These are phyloP conservation scores for Calocera cornea DNA, from an alignment of 768 basidiomycete genomes.

Conservation along the genomic window DNA sequence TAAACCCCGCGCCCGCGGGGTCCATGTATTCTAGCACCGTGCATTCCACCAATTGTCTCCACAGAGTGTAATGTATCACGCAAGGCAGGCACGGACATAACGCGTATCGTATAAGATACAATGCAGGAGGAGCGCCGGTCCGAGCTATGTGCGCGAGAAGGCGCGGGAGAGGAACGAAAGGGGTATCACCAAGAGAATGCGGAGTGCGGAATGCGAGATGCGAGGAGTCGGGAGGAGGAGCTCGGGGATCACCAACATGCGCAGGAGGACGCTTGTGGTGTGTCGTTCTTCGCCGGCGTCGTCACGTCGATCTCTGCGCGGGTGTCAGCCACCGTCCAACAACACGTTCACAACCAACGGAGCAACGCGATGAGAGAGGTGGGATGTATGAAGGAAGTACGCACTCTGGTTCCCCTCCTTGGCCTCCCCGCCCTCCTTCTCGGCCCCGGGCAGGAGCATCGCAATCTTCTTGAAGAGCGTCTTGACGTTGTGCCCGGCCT, in stretches of 20 bases:
- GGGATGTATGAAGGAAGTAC: conserved; percentile 11
- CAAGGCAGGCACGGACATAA: neutral
- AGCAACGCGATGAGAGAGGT: neutral
- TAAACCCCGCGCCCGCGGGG: neutral
- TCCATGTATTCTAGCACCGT: no score
- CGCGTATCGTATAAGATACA: neutral
- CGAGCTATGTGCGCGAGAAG: neutral
- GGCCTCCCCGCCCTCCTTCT: conserved; percentile 42
- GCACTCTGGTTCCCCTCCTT: conserved; percentile 25
- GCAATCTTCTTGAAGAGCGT: conserved; percentile 99
- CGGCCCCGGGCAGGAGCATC: conserved; percentile 92
- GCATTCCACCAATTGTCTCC: no score
- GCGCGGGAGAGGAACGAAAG: neutral
- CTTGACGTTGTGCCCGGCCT: conserved; percentile 98
- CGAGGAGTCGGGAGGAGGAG: neutral
- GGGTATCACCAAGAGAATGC: neutral
- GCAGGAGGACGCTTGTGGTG: conserved; percentile 81
- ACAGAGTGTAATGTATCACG: no score
- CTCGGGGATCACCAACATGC: conserved; percentile 34
- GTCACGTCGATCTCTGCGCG: conserved; percentile 81
- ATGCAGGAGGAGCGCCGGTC: neutral
- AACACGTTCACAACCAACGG: neutral
- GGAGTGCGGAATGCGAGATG: neutral
- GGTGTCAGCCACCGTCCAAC: conserved; percentile 1
- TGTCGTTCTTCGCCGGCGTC: conserved; percentile 45